Evolutionary conservation across 2,329 filamentous ascomycete genomes (phyloP), one percentile per base, ranked within the genome.

Genomic region (Coleophoma cylindrospora): DNA sequence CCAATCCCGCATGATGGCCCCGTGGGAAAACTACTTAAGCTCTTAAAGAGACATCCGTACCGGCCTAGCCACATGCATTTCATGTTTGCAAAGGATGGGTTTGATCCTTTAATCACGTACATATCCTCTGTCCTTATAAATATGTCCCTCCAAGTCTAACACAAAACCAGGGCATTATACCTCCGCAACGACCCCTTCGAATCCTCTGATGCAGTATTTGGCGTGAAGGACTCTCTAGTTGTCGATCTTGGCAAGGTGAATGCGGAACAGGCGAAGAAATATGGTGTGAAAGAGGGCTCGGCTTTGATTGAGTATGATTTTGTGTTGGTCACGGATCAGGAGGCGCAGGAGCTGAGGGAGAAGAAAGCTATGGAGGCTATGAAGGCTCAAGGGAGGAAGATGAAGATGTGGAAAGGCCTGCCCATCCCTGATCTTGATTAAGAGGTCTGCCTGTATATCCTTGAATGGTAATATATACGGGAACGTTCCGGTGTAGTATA

Each of bases 1-100:
- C 86, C 88, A 0, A 94, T 95, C 61, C 89, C 89, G 1, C 77
- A 89, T 60, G 89, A 95, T 68, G 89, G 88, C 9, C 90, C 91
- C 0, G 89, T 95, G 1, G 91, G 89, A 0, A 80, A 83, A 67
- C 65, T 94, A 57, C 69, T 94, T 59, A 70, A 73, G 64, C 66
- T 71, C 61, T 64, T 94, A 60, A 75, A 78, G n/a, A 73, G 89
- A n/a, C 89, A 94, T 70, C 82, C 83, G 50, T 91, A 83, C 72
- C 72, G 89, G 47, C 89, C 89, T 1, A 80, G 83, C 17, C 89
- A 94, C 67, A 80, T 92, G 75, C 89, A 94, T 67, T 94, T 94
- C 61, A 94, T 95, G 87, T 91, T 95, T 70, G 81, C 85, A 64
- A 91, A 89, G 73, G 68, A 75, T 34, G 87, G 87, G 0, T 91